Conservation (phyloP, 106 monocot genomes). For the Alisma plantagoaquatica region DNA sequence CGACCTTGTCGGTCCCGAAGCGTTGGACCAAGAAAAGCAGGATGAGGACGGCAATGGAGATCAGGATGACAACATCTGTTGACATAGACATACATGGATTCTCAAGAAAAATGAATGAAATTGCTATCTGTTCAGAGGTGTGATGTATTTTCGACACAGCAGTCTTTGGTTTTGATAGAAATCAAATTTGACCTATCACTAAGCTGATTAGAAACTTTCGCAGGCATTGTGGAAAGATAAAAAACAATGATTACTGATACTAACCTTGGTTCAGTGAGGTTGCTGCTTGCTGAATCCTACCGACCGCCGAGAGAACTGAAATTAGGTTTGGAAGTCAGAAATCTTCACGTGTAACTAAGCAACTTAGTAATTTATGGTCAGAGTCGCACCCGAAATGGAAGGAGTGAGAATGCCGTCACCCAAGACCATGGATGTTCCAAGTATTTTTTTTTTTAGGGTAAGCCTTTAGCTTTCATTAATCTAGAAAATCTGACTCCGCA, state of each 20-base stretch:
- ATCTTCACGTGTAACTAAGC: neutral
- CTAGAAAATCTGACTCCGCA: no score
- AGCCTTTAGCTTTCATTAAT: no score
- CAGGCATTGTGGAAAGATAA: neutral
- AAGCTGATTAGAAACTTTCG: neutral
- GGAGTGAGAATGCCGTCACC: slow-evolving; percentile 7
- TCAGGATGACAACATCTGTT: slow-evolving; percentile 43
- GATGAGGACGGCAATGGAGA: slow-evolving; percentile 41
- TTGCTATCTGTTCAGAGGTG: neutral
- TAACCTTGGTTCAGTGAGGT: no score
- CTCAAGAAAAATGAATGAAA: neutral
- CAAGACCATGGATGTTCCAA: neutral
- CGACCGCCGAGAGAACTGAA: slow-evolving; percentile 7
- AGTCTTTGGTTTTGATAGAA: no score
- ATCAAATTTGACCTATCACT: no score
- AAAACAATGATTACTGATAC: neutral
- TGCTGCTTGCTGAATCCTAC: neutral
- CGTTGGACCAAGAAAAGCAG: slow-evolving; percentile 50
- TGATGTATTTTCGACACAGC: neutral
- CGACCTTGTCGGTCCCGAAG: slow-evolving; percentile 65
- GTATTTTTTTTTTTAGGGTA: no score
- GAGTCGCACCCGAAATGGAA: neutral
- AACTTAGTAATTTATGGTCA: neutral
- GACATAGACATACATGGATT: neutral
- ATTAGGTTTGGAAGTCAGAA: neutral